Evolutionary conservation across 305 asterid species (phyloP).

Genomic region (Fraxinus velutina): DNA sequence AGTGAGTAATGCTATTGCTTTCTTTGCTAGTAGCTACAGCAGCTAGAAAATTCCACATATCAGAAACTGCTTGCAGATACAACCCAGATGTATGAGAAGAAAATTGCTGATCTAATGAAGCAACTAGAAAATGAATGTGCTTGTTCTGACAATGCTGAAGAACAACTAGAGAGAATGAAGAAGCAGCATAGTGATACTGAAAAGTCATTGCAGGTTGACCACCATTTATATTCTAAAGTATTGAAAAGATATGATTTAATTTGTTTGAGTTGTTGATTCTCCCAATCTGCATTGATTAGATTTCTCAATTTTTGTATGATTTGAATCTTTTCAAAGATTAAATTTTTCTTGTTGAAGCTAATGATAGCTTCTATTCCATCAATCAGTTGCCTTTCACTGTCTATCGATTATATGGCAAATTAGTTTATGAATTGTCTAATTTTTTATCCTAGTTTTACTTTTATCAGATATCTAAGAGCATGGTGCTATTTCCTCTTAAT

Average conservation of each 20-base stretch:
- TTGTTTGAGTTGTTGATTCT: not conserved
- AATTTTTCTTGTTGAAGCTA: not conserved
- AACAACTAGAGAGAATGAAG: slow-evolving; percentile 48
- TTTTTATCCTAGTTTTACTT: not conserved
- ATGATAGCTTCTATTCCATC: not conserved
- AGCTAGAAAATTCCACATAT: slow-evolving; percentile 55
- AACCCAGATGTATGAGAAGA: slow-evolving; percentile 75
- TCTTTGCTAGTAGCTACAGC: slow-evolving; percentile 82
- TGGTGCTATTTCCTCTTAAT: slow-evolving; percentile 23
- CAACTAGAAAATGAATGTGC: slow-evolving; percentile 43
- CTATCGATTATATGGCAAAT: not conserved
- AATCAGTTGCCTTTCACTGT: not conserved
- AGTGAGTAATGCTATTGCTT: slow-evolving; percentile 41
- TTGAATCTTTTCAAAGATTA: not conserved
- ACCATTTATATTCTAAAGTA: slow-evolving; percentile 13
- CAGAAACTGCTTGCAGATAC: slow-evolving; percentile 69
- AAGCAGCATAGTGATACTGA: slow-evolving; percentile 48
- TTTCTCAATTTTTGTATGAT: not conserved
- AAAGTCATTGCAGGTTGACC: slow-evolving; percentile 54
- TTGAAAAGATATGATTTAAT: not conserved
- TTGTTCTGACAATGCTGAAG: slow-evolving; percentile 43
- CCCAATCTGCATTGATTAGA: not conserved
- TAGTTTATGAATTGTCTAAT: not conserved
- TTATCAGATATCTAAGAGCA: slow-evolving; percentile 15
- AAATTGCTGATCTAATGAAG: slow-evolving; percentile 65